Evolutionary conservation across 1,139 yeast species (phyloP), one percentile per base, ranked within the genome.

Genomic region (Magnusiomyces sp.): DNA sequence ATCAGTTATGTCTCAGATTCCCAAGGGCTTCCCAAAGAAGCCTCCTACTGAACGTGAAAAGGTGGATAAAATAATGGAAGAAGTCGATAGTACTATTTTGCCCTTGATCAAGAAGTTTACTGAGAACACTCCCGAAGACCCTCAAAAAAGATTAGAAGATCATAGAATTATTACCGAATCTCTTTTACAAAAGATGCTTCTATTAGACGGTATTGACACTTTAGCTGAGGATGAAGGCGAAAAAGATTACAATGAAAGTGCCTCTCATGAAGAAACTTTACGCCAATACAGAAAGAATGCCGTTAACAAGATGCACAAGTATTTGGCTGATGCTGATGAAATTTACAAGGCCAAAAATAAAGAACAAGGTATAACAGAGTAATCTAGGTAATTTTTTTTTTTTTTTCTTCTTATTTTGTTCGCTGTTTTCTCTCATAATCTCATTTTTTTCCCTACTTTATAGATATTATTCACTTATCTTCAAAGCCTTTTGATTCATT

Each of bases 141-240:
- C 53, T 19, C 57, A 53, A 17, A 60, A 53, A 29, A 56, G 62
- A 20, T 63, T 59, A 16, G 68, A 66, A 14, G 63, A 64, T 52
- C 69, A 69, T 54, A 62, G 69, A 33, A 54, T 66, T 19, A 58
- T 70, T 20, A 59, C 66, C 10, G 74, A 70, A 57, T 51, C 64
- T 44, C 63, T 71, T 34, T 59, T 71, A 32, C 74, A 69, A 51
- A 65, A 65, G 50, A 64, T 69, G 59, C 65, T 71, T 48, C 51
- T 62, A 44, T 61, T 71, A 34, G 74, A 71, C 55, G 68, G 66
- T 44, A 61, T 71, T 36, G 73, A 70, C 49, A 69, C 66, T 14
- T 54, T 60, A 27, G 69, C 59, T 2, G 64, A 65, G 20, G 41
- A 44, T 5, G 46, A 27, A 23, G 36, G 31, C 2, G 40, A 36